phyloP scores from a whole-genome alignment of 306 rosid genomes.

The Ochetophila trinervis region DNA sequence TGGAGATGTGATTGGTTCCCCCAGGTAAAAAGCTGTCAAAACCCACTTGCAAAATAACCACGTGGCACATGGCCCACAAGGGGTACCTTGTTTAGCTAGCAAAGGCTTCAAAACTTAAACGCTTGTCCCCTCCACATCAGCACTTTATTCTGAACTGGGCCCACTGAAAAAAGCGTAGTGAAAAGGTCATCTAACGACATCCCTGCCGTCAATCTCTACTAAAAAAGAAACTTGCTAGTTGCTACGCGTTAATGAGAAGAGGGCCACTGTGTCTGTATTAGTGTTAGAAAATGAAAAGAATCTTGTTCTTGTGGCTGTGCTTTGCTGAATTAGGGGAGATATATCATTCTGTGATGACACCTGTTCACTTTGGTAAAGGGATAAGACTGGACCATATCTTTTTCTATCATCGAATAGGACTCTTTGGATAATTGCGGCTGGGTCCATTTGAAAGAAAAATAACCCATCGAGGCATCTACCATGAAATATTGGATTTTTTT shows the following conservation, averaged over 20 bases:
- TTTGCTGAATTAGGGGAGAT: slow-evolving; percentile 1
- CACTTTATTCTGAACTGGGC: background rate
- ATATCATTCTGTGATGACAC: background rate
- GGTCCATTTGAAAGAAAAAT: too few species aligned
- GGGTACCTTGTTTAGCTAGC: slow-evolving; percentile 11
- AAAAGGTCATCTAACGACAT: slow-evolving; percentile 15
- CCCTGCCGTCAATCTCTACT: slow-evolving; percentile 14
- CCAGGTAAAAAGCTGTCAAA: slow-evolving; percentile 3
- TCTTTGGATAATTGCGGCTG: too few species aligned
- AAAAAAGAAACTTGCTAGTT: background rate
- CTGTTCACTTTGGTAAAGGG: background rate
- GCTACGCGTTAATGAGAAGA: slow-evolving; percentile 4
- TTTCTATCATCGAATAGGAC: slow-evolving; percentile 11
- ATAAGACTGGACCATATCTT: slow-evolving; percentile 18
- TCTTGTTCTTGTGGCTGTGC: slow-evolving; percentile 24
- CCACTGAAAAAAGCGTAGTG: slow-evolving; percentile 29
- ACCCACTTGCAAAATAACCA: slow-evolving; percentile 1
- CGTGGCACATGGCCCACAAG: slow-evolving; percentile 2
- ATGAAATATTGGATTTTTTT: too few species aligned
- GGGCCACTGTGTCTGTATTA: too few species aligned
- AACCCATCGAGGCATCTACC: too few species aligned
- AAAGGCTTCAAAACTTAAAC: background rate
- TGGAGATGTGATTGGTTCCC: background rate
- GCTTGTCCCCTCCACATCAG: slow-evolving; percentile 3
- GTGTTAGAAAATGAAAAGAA: background rate